Conservation (phyloP, 2,329 filamentous ascomycete genomes). For the Lachnellula cervina region DNA sequence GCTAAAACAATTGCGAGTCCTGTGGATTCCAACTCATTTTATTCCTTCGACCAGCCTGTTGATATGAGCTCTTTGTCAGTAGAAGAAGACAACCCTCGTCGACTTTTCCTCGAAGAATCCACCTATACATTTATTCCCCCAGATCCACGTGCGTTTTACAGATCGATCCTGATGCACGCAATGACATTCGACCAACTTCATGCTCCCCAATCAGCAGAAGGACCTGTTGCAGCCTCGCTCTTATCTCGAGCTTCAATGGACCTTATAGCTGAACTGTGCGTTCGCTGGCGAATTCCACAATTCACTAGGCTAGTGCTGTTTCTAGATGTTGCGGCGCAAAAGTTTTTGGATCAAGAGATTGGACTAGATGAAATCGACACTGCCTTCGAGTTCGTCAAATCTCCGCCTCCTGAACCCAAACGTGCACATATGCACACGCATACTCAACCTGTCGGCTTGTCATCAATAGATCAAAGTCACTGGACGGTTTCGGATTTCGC, state of each 20-base stretch:
- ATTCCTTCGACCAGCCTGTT: slow-evolving; percentile 37
- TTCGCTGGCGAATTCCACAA: slow-evolving; percentile 84
- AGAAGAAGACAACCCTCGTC: slow-evolving; percentile 25
- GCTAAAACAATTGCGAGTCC: slow-evolving; percentile 46
- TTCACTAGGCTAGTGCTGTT: slow-evolving; percentile 76
- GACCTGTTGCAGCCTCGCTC: slow-evolving; percentile 37
- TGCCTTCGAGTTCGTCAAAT: slow-evolving; percentile 78
- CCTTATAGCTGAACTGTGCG: slow-evolving; percentile 75
- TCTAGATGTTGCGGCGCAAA: slow-evolving; percentile 78
- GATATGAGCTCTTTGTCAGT: slow-evolving; percentile 31
- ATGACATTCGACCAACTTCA: slow-evolving; percentile 61
- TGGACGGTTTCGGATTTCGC: slow-evolving; percentile 68
- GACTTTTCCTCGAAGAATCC: slow-evolving; percentile 48
- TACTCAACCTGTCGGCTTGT: slow-evolving; percentile 39
- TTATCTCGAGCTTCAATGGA: slow-evolving; percentile 78
- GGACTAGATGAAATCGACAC: slow-evolving; percentile 75
- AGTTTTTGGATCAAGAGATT: slow-evolving; percentile 80
- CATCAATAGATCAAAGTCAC: slow-evolving; percentile 51
- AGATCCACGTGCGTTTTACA: slow-evolving; percentile 78
- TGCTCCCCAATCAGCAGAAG: slow-evolving; percentile 43
- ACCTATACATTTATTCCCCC: slow-evolving; percentile 86
- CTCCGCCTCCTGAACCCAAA: slow-evolving; percentile 61
- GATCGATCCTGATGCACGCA: slow-evolving; percentile 73
- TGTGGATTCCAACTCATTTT: slow-evolving; percentile 33
- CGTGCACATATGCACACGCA: slow-evolving; percentile 28